Base-by-base conservation (phyloP, 2,329 filamentous ascomycete species). In the Calonectria multiphialidica region DNA sequence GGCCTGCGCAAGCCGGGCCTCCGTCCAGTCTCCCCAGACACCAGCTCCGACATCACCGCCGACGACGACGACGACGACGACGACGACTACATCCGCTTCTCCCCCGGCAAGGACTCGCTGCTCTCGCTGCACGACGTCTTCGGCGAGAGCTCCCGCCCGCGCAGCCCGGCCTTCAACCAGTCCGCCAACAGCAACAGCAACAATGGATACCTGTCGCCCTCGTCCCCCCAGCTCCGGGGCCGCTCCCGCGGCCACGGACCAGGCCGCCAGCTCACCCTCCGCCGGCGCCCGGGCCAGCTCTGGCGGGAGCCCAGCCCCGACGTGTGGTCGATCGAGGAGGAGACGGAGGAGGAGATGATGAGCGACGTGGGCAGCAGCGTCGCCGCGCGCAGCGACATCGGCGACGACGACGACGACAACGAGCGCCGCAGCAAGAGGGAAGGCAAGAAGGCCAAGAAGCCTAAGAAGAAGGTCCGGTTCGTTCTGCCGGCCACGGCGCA, bases 231-330 rank as follows among this genome's bases (percentile, higher is more conserved):
- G 64, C 79, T 80, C 42, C 81, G 79, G 15, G 82, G 83, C 28
- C 74, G 80, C n/a, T 74, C 80, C 57, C 72, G 78, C 35, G 74
- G 77, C 45, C 80, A 82, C 59, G 82, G 80, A 76, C 80, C 75
- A 71, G 66, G 15, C 50, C 80, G 42, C 71, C 81, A 78, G 67
- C 71, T 78, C 49, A 80, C 82, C 30, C 76, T 77, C 61, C 81
- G 80, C 40, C 84, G 77, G 72, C 83, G 86, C 50, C 86, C 87
- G 10, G 77, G 80, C 21, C 82, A 83, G 59, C 76, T 89, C 1
- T 91, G 89, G 89, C 84, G 89, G 44, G 87, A 90, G 81, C 89
- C 89, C 8, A 91, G 89, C 77, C 89, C 89, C 0, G 89, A 90
- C 66, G 89, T 91, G 4, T 91, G 89, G 87, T 88, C 88, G 35